Base-by-base conservation (phyloP, 2,329 filamentous ascomycete species). In the Botrytis byssoidea region DNA sequence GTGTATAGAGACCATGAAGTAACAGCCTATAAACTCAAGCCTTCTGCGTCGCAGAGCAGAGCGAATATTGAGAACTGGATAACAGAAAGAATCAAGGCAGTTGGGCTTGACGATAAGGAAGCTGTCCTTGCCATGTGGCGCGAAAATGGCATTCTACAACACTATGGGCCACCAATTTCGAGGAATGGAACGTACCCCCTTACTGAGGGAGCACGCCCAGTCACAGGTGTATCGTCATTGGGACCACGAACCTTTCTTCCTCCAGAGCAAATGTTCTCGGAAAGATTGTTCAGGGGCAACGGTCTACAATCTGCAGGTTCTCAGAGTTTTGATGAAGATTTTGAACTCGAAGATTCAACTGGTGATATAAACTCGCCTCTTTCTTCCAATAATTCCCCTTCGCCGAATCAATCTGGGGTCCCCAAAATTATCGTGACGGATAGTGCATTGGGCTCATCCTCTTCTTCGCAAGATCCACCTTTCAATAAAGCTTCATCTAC, bases 31-130 rank as follows among this genome's bases (percentile, higher is more conserved):
- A 60, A 35, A n/a, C 29, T 25, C 8, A 22, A n/a, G 6, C 35
- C 20, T 9, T 51, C 40, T 12, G 59, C 67, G 0, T 35, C 37
- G 16, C 29, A 65, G 35, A 48, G 69, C 16, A 71, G 68, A 18
- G 40, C 25, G 0, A 32, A 35, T 14, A 66, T 75, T 10, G 61
- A 66, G n/a, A 35, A 70, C 18, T 75, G 63, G 46, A 51, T 74
- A 14, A 29, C 59, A 6, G 25, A 51, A 14, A 42, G 59, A 55
- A 37, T 69, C 3, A 51, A 59, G 12, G 64, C 35, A 37, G 61
- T 40, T 4, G 72, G 72, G 7, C 55, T 46, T 25, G 48, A 46
- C 29, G 74, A 75, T 61, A 69, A 61, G 29, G 25, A 61, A 48
- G 42, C 44, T 14, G 63, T 14, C 1, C 40, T 37, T 25, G 69